Conservation (phyloP, 768 basidiomycete species). For the Trametes sanguinea region DNA sequence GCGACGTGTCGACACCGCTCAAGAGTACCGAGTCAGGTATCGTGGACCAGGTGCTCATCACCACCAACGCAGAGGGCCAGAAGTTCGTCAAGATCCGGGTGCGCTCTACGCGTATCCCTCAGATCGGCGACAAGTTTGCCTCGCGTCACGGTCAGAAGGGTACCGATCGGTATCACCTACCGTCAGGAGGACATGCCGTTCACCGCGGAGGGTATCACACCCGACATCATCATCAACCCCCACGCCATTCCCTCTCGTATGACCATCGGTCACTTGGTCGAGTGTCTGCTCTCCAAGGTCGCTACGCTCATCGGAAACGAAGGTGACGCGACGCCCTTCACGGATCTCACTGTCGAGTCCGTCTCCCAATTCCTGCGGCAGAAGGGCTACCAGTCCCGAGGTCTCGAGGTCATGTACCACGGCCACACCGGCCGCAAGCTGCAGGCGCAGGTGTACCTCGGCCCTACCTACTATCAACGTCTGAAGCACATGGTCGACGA, state of each 20-base stretch:
- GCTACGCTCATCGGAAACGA: slow-evolving; percentile 96
- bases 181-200: slow-evolving; percentile 99
- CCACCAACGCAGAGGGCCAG: slow-evolving; percentile 93
- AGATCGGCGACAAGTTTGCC: slow-evolving; percentile 99
- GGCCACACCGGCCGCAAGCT: slow-evolving; percentile 98
- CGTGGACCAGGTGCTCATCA: slow-evolving; percentile 95
- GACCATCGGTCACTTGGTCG: slow-evolving; percentile 99
- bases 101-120: slow-evolving; percentile 93
- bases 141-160: slow-evolving; percentile 99
- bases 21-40: slow-evolving; percentile 98
- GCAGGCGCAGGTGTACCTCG: slow-evolving; percentile 97
- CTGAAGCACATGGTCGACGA: slow-evolving; percentile 99
- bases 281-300: slow-evolving; percentile 94
- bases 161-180: slow-evolving; percentile 98
- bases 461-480: slow-evolving; percentile 98
- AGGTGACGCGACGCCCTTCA: slow-evolving; percentile 98
- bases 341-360: slow-evolving; percentile 94
- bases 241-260: slow-evolving; percentile 99
- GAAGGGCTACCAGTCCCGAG: slow-evolving; percentile 95
- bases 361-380: slow-evolving; percentile 90
- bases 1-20: slow-evolving; percentile 96
- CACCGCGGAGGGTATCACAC: slow-evolving; percentile 93
- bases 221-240: slow-evolving; percentile 97
- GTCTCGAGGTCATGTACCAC: slow-evolving; percentile 98
- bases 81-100: slow-evolving; percentile 99